phyloP scores from a whole-genome alignment of 768 basidiomycete genomes.

The Bullera alba region DNA sequence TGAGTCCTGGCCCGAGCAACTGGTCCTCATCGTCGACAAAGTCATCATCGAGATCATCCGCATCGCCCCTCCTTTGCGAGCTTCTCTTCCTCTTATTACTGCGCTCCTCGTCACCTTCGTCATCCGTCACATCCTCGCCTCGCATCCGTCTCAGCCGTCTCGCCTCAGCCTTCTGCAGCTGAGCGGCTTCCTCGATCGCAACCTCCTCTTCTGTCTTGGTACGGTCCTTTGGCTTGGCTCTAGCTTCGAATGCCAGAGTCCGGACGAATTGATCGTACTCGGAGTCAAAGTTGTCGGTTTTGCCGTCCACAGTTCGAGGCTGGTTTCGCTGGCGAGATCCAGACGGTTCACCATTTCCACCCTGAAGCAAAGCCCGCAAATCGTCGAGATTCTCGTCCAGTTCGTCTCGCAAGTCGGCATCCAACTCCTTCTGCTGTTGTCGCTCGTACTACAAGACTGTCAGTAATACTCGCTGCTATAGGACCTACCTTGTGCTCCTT shows the following conservation, averaged over 20 bases:
- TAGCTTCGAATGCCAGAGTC: slow-evolving; percentile 83
- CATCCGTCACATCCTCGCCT: slow-evolving; percentile 60
- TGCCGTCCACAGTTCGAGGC: not conserved
- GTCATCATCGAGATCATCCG: slow-evolving; percentile 89
- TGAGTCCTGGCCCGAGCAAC: slow-evolving; percentile 31
- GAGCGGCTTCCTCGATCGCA: slow-evolving; percentile 77
- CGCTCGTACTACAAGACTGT: slow-evolving; percentile 59
- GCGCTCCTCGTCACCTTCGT: slow-evolving; percentile 58
- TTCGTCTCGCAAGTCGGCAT: slow-evolving; percentile 74
- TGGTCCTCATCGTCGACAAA: slow-evolving; percentile 46
- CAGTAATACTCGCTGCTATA: not conserved
- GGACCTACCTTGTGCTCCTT: slow-evolving; percentile 78
- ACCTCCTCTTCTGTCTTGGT: slow-evolving; percentile 95
- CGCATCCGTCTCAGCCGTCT: slow-evolving; percentile 73
- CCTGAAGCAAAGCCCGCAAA: slow-evolving; percentile 61
- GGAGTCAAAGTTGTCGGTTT: slow-evolving; percentile 40
- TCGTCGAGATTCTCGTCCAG: slow-evolving; percentile 82
- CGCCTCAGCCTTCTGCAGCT: slow-evolving; percentile 76
- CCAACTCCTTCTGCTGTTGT: slow-evolving; percentile 81
- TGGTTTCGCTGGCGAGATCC: slow-evolving; percentile 5
- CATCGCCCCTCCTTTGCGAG: slow-evolving; percentile 54
- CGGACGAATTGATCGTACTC: slow-evolving; percentile 90
- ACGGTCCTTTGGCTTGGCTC: slow-evolving; percentile 87
- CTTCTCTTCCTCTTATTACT: slow-evolving; percentile 29
- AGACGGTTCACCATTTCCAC: slow-evolving; percentile 29